These are phyloP conservation scores for Onygenales sp. DNA, from an alignment of 2,329 filamentous ascomycete species.

Conservation along the genomic window DNA sequence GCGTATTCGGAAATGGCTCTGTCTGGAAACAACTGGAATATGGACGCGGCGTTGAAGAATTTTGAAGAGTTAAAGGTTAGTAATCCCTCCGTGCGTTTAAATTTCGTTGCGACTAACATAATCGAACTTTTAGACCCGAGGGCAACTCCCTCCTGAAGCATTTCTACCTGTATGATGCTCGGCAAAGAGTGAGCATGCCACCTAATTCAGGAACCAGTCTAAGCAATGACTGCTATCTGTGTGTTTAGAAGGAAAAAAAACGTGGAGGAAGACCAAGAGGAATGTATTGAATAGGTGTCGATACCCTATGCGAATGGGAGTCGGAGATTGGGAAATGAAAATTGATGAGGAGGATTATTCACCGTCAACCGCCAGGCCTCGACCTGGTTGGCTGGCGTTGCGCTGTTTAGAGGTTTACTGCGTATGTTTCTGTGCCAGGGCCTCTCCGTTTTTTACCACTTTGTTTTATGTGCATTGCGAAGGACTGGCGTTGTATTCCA, in stretches of 20 bases:
- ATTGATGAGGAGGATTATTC: neutral
- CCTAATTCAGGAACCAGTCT: neutral
- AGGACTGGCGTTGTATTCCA: neutral
- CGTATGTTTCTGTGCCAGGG: neutral
- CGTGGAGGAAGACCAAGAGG: too few species aligned
- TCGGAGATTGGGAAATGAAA: neutral
- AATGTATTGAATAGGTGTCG: too few species aligned
- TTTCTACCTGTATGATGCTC: constrained; percentile 10
- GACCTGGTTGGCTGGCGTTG: neutral
- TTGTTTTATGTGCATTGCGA: neutral
- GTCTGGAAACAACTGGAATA: constrained; percentile 68
- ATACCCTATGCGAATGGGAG: neutral
- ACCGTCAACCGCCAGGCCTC: neutral
- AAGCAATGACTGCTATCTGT: neutral
- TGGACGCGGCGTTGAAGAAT: constrained; percentile 61
- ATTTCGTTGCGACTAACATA: neutral
- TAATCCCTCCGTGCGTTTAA: neutral
- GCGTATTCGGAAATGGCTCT: constrained; percentile 76
- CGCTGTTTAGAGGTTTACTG: neutral
- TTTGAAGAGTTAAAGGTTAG: constrained; percentile 68
- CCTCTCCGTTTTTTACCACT: neutral
- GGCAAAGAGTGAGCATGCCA: neutral
- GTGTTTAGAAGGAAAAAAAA: too few species aligned
- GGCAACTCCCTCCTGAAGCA: constrained; percentile 11
- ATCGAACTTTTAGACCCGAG: constrained; percentile 8